Percentiles rank a stretch among this genome's conserved stretches.
Evolutionary conservation across 352 stramenopile genomes (phyloP).

Genomic region (Pythium grandisporangium): DNA sequence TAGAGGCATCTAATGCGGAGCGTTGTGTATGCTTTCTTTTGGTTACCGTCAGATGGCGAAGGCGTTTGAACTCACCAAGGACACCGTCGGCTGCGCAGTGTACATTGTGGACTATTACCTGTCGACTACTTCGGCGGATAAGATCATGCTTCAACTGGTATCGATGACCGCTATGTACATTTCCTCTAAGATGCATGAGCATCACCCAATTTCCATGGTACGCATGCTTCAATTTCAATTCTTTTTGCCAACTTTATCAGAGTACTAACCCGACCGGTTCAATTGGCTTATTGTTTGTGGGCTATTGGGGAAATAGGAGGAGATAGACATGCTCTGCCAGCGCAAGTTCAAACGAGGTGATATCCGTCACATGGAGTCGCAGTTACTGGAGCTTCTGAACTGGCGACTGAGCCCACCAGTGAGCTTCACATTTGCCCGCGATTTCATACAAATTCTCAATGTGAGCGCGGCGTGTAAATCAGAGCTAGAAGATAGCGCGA

Average conservation of each 20-base stretch:
- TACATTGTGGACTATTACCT: slow-evolving; percentile 42
- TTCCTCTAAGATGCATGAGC: slow-evolving; percentile 45
- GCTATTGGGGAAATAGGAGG: slow-evolving; percentile 18
- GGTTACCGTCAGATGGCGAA: slow-evolving; percentile 38
- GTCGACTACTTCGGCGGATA: slow-evolving; percentile 28
- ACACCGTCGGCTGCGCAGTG: slow-evolving; percentile 33
- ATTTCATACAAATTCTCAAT: slow-evolving; percentile 23
- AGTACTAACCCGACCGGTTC: neutral
- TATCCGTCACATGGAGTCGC: slow-evolving; percentile 22
- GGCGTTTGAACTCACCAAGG: slow-evolving; percentile 31
- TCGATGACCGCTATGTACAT: slow-evolving; percentile 42
- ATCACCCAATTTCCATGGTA: slow-evolving; percentile 38
- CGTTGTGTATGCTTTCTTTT: neutral
- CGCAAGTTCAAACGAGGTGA: slow-evolving; percentile 30
- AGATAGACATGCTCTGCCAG: slow-evolving; percentile 38
- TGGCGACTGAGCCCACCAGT: slow-evolving; percentile 29
- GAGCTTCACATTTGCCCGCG: slow-evolving; percentile 26
- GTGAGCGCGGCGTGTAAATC: slow-evolving; percentile 3
- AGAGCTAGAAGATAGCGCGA: slow-evolving; percentile 13
- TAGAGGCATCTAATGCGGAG: neutral
- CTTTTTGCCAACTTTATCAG: too few species aligned
- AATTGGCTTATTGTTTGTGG: neutral
- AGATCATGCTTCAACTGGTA: slow-evolving; percentile 42
- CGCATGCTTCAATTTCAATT: neutral
- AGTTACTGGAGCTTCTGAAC: slow-evolving; percentile 21